A percentile compares a stretch with the other conserved stretches of the same genome.
phyloP scores from a whole-genome alignment of 2,329 filamentous ascomycete species.

The Achaetomium macrosporum region DNA sequence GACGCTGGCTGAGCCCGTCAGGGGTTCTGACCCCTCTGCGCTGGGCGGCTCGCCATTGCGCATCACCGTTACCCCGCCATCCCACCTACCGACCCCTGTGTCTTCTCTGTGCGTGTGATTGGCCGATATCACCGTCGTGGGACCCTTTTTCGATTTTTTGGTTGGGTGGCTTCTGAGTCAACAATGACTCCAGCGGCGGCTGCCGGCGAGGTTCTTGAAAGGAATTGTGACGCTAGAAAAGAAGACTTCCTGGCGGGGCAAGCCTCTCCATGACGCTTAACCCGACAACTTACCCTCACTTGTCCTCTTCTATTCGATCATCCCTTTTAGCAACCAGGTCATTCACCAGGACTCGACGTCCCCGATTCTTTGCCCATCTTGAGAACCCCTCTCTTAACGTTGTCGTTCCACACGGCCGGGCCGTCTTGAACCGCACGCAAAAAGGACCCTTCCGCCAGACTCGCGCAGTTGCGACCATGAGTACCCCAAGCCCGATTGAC shows the following conservation, averaged over 20 bases:
- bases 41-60: too few relatives aligned
- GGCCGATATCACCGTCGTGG: neutral
- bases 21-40: too few relatives aligned
- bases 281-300: neutral
- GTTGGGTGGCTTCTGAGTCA: conserved; percentile 21
- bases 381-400: conserved; percentile 9
- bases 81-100: neutral
- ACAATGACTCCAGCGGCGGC: conserved; percentile 3
- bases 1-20: too few relatives aligned
- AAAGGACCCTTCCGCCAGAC: conserved; percentile 5
- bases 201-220: neutral
- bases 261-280: conserved; percentile 16
- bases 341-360: conserved; percentile 15
- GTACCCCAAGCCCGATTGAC: conserved; percentile 26
- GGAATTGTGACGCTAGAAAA: neutral
- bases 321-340: conserved; percentile 3
- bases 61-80: neutral
- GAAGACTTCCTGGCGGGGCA: neutral
- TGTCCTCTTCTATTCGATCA: conserved; percentile 15
- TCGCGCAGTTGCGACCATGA: conserved; percentile 23
- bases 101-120: neutral
- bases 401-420: conserved; percentile 13
- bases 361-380: conserved; percentile 6
- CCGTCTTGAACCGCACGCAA: conserved; percentile 12
- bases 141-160: conserved; percentile 12